A percentile compares a stretch with the other conserved stretches of the same genome.
These are phyloP conservation scores for Nakazawaea anatomiae DNA, from an alignment of 805 yeast species.

Conservation along the genomic window DNA sequence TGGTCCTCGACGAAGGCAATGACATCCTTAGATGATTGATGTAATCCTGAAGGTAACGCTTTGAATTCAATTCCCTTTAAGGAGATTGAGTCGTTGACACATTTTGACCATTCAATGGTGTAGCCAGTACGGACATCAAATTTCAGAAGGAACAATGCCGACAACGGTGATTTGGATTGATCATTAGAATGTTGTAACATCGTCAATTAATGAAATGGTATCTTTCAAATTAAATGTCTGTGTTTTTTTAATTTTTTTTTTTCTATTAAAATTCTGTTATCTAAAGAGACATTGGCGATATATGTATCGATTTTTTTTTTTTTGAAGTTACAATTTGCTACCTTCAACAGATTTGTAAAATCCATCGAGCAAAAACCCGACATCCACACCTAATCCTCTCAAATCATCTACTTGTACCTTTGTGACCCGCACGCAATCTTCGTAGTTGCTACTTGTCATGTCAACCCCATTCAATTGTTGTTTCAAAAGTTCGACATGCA, in stretches of 20 bases:
- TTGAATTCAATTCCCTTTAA: constrained; percentile 51
- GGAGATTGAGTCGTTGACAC: constrained; percentile 20
- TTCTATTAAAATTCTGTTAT: neutral
- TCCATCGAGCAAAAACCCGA: constrained; percentile 59
- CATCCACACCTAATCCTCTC: constrained; percentile 44
- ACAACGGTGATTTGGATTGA: constrained; percentile 21
- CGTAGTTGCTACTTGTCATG: constrained; percentile 44
- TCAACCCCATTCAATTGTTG: constrained; percentile 65
- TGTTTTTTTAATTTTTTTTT: neutral
- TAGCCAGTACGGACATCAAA: constrained; percentile 50
- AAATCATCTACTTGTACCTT: constrained; percentile 41
- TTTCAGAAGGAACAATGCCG: constrained; percentile 41
- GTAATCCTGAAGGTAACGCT: constrained; percentile 67
- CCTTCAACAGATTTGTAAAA: constrained; percentile 15
- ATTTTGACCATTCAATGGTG: constrained; percentile 37
- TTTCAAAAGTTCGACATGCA: constrained; percentile 53
- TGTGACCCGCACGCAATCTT: constrained; percentile 48
- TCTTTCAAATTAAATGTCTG: neutral
- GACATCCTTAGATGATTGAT: constrained; percentile 43
- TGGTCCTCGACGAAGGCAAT: constrained; percentile 41
- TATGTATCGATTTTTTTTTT: neutral
- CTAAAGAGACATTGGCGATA: no score
- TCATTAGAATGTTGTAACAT: neutral
- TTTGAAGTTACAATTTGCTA: neutral
- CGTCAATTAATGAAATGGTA: neutral